A percentile compares a stretch with the other conserved stretches of the same genome.
These are phyloP conservation scores for Phytopythium cucurbitacearum DNA, from an alignment of 352 stramenopile species.

Conservation along the genomic window DNA sequence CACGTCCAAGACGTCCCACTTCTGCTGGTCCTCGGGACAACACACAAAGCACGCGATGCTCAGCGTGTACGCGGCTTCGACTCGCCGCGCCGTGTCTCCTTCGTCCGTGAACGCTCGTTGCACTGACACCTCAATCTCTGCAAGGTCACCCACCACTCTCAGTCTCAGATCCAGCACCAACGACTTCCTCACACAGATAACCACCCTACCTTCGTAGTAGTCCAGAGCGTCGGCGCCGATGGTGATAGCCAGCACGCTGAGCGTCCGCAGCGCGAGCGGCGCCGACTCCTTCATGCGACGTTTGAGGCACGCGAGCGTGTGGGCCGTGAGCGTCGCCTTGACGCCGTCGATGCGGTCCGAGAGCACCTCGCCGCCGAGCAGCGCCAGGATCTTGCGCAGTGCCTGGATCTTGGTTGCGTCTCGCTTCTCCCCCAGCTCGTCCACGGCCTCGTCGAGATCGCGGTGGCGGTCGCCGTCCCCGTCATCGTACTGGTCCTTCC, in stretches of 20 bases:
- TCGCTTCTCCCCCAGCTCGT: constrained; percentile 59
- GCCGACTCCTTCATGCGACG: constrained; percentile 50
- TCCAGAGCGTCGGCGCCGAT: constrained; percentile 46
- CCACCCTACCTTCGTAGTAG: constrained; percentile 33
- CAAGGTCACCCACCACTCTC: not conserved
- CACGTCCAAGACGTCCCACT: constrained; percentile 54
- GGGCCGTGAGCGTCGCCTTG: constrained; percentile 35
- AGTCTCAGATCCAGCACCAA: not conserved
- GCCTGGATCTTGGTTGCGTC: constrained; percentile 55
- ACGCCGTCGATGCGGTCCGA: constrained; percentile 29
- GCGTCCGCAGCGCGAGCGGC: constrained; percentile 34
- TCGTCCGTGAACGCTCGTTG: constrained; percentile 42
- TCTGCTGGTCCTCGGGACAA: constrained; percentile 49
- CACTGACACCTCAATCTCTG: constrained; percentile 31
- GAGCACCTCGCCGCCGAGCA: constrained; percentile 38
- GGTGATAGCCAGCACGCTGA: constrained; percentile 51
- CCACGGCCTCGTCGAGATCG: constrained; percentile 46
- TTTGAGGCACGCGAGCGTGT: constrained; percentile 50
- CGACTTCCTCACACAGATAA: not conserved
- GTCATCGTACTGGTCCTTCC: constrained; percentile 30
- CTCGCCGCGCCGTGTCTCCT: constrained; percentile 31
- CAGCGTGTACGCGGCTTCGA: constrained; percentile 53
- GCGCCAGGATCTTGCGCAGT: constrained; percentile 41
- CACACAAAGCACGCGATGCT: constrained; percentile 57
- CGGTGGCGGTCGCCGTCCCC: constrained; percentile 19